Evolutionary conservation across 441 rosid genomes (phyloP), one percentile per base, ranked within the genome.

Genomic region (Francoa sonchifolia): DNA sequence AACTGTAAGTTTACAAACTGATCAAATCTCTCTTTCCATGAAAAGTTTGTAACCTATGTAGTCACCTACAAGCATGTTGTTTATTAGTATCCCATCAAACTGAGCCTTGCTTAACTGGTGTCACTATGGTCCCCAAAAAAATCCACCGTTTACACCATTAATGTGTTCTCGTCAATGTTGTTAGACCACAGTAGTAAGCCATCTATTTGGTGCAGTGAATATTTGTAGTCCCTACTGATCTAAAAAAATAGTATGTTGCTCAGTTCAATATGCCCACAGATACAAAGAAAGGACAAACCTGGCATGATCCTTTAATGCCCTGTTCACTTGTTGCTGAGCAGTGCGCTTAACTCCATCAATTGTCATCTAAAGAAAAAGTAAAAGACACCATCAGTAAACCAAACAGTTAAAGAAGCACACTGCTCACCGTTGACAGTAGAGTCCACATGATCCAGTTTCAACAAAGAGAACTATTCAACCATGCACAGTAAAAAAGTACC

Each of bases 261-360:
- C 6, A 16, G 16, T 17, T 33, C 13, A 36, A 36, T 6, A 33
- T 33, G 11, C n/a, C 9, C 42, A 34, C 17, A 8, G 20, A 43
- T 17, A 14, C 18, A 31, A 43, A 25, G 50, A 42, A 47, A n/a
- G 10, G 56, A 36, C 45, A 49, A 47, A 92, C 99, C 99, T 82
- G 45, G 89, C 50, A 41, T 82, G 94, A 77, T 92, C 82, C 72
- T 81, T 92, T 69, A 92, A 61, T 21, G 97, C 99, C 61, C 62
- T 79, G 66, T 68, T 76, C 65, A 92, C 86, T 66, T 84, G 95
- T 57, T 87, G 77, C 61, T 84, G 99, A 55, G 99, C 99, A 69
- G 79, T 77, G 44, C 97, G 97, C 76, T 72, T 87, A 20, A 87
- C 96, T 62, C 61, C 99, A 74, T 92, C 88, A 66, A 87, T 84